Conservation (phyloP, 2,329 filamentous ascomycete species). For the Sclerotinia spermophila region DNA sequence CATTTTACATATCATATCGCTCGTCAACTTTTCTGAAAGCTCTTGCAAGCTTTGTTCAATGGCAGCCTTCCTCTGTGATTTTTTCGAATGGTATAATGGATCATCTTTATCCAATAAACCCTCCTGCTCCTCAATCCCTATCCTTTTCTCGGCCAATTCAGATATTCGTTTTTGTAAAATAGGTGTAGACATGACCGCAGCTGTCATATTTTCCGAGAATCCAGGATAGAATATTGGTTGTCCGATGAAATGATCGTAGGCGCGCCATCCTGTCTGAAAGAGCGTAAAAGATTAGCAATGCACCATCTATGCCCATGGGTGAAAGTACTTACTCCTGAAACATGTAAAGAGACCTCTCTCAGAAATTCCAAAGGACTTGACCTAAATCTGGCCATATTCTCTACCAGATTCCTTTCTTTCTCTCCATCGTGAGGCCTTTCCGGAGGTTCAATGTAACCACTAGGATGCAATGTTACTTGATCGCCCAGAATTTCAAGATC, state of each 20-base stretch:
- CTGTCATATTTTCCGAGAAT: constrained; percentile 87
- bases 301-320: not conserved
- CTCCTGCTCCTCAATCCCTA: constrained; percentile 72
- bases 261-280: constrained; percentile 73
- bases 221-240: constrained; percentile 91
- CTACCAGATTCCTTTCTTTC: constrained; percentile 68
- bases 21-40: constrained; percentile 80
- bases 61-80: constrained; percentile 54
- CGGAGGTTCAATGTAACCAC: constrained; percentile 58
- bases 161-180: constrained; percentile 71
- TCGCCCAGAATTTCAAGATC: constrained; percentile 74
- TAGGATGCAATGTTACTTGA: constrained; percentile 70
- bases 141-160: constrained; percentile 70
- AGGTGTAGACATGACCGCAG: constrained; percentile 68
- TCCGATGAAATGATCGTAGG: constrained; percentile 85
- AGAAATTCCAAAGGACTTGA: constrained; percentile 72
- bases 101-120: constrained; percentile 60
- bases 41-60: constrained; percentile 72
- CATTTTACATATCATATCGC: constrained; percentile 99
- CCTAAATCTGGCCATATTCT: constrained; percentile 84
- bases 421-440: constrained; percentile 45
- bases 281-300: constrained; percentile 1
- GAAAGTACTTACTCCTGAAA: constrained; percentile 57
- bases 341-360: constrained; percentile 87
- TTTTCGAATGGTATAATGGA: constrained; percentile 51